These are phyloP conservation scores for Azolla pinnata DNA, from an alignment of 75 land plant species.

Conservation along the genomic window DNA sequence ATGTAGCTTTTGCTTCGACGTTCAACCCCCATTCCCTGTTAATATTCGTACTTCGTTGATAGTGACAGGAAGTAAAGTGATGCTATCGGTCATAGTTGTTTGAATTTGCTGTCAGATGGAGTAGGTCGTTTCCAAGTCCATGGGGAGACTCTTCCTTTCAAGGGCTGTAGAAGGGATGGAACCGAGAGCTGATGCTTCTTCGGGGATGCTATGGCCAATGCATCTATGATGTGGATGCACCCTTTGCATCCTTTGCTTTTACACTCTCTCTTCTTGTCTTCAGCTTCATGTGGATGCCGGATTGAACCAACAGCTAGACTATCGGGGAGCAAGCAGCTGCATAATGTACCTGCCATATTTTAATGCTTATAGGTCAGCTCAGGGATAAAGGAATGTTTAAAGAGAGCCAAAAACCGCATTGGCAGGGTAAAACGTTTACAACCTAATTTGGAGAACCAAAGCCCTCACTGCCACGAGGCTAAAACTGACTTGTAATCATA, in stretches of 20 bases:
- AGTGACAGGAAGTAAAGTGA: no score
- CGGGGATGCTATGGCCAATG: neutral
- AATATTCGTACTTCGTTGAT: no score
- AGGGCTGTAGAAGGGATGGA: neutral
- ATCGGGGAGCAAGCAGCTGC: slow-evolving; percentile 63
- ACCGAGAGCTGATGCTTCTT: neutral
- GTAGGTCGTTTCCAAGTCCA: neutral
- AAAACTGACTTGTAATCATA: neutral
- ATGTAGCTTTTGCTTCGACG: no score
- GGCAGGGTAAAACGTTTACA: no score
- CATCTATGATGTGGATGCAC: neutral
- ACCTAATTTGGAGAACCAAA: no score
- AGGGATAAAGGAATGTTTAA: neutral
- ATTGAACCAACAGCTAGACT: slow-evolving; percentile 42
- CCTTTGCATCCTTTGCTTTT: neutral
- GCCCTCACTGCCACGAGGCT: no score
- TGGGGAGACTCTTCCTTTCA: neutral
- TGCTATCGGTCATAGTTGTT: no score
- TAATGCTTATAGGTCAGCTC: neutral
- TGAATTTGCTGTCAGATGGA: neutral
- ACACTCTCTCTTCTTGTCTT: neutral
- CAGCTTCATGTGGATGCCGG: slow-evolving; percentile 35
- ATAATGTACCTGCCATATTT: slow-evolving; percentile 45
- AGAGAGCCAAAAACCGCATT: no score
- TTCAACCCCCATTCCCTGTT: no score